A percentile compares a stretch with the other conserved stretches of the same genome.
Evolutionary conservation across 805 yeast genomes (phyloP).

Genomic region (Starmerella stigmatis): DNA sequence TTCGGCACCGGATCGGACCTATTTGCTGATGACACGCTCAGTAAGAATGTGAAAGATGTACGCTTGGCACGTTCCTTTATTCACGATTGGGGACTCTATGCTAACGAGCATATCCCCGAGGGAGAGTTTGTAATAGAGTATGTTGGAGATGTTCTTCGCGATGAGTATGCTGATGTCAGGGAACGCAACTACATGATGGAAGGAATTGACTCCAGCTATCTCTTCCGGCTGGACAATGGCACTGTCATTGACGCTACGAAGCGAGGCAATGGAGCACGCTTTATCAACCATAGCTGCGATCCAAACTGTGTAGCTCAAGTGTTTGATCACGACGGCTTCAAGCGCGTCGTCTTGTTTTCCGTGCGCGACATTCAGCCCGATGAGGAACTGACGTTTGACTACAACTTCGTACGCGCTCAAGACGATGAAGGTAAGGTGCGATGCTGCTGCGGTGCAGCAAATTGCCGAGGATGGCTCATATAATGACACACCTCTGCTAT

Average conservation of each 20-base stretch:
- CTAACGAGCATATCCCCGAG: conserved; percentile 89
- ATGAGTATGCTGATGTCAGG: conserved; percentile 85
- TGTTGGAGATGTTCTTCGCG: conserved; percentile 89
- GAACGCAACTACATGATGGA: conserved; percentile 75
- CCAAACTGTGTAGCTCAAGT: conserved; percentile 97
- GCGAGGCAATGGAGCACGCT: conserved; percentile 93
- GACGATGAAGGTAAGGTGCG: conserved; percentile 77
- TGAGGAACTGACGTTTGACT: conserved; percentile 84
- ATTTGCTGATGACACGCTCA: conserved; percentile 71
- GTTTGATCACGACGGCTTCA: conserved; percentile 65
- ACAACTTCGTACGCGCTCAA: conserved; percentile 78
- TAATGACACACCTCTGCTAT: not conserved
- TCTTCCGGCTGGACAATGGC: conserved; percentile 85
- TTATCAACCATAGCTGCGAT: conserved; percentile 92
- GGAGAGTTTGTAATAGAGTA: conserved; percentile 96
- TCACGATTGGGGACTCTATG: conserved; percentile 97
- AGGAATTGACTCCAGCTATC: conserved; percentile 91
- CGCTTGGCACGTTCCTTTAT: conserved; percentile 95
- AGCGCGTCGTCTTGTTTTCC: conserved; percentile 91
- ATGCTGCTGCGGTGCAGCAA: conserved; percentile 91
- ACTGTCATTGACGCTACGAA: conserved; percentile 96
- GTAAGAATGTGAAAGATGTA: conserved; percentile 84
- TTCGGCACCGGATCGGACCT: conserved; percentile 52
- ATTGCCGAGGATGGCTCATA: conserved; percentile 38
- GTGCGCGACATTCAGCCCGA: conserved; percentile 67